These are phyloP conservation scores for Suillus alpinus DNA, from an alignment of 768 basidiomycete species.

Conservation along the genomic window DNA sequence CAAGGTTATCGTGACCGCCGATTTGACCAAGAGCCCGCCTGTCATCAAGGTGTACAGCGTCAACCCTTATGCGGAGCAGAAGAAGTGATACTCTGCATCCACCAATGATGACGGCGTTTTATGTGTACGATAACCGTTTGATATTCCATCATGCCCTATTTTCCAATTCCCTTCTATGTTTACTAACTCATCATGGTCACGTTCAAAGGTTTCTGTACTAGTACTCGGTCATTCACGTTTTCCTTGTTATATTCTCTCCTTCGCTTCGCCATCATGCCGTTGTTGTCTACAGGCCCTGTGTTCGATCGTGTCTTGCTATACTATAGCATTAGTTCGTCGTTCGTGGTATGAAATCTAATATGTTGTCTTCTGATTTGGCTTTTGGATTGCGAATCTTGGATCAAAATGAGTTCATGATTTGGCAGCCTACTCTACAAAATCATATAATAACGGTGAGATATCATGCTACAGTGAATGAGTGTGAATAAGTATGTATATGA, in stretches of 20 bases:
- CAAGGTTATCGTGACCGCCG: constrained; percentile 92
- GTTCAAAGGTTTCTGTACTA: constrained; percentile 26
- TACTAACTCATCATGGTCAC: constrained; percentile 28
- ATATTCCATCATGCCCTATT: constrained; percentile 28
- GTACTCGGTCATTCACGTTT: constrained; percentile 23
- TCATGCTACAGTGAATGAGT: neutral
- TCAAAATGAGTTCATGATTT: neutral
- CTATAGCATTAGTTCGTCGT: constrained; percentile 5
- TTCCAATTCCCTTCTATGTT: constrained; percentile 28
- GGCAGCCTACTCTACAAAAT: neutral
- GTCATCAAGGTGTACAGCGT: constrained; percentile 97
- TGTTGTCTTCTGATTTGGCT: neutral
- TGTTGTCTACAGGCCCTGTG: neutral
- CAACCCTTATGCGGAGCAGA: constrained; percentile 78
- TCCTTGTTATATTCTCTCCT: constrained; percentile 19
- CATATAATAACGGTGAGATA: neutral
- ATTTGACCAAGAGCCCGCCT: constrained; percentile 92
- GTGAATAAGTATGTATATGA: neutral
- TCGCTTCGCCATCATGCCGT: constrained; percentile 7
- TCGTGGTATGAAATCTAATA: constrained; percentile 4
- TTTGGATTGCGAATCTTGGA: neutral
- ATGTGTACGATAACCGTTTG: constrained; percentile 29
- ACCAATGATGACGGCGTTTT: constrained; percentile 5
- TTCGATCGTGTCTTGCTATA: neutral
- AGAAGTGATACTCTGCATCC: constrained; percentile 29